Evolutionary conservation across 768 basidiomycete genomes (phyloP), one percentile per base, ranked within the genome.

Genomic region (Kwoniella pini): DNA sequence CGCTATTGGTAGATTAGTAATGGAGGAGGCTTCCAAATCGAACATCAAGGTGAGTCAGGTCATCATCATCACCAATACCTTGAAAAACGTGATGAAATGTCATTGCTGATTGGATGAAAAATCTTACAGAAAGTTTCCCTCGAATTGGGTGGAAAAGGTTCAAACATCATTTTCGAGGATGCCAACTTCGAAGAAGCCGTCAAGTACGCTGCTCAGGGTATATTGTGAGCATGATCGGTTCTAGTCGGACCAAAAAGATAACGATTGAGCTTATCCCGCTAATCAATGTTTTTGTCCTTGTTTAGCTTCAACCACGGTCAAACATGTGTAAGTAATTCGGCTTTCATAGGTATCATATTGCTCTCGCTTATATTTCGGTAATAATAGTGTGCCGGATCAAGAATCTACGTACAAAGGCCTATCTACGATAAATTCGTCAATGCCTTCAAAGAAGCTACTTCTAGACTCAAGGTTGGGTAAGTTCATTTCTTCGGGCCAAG

Each of bases 21-120:
- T 92, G 84, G 86, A 90, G 72, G 86, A 88, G n/a, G 84, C 91
- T 5, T 84, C 89, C 1, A 85, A 85, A 76, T 85, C 84, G 27
- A 95, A 94, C 76, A 75, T 95, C 69, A 95, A 74, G 44, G 63
- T 54, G 30, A 46, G 63, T 55, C n/a, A n/a, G n/a, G n/a, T n/a
- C n/a, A n/a, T n/a, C n/a, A n/a, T n/a, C n/a, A n/a, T n/a, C n/a
- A n/a, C n/a, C n/a, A n/a, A n/a, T n/a, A n/a, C n/a, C n/a, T n/a
- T n/a, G n/a, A n/a, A n/a, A n/a, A n/a, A n/a, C n/a, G n/a, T n/a
- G n/a, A n/a, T n/a, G n/a, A n/a, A n/a, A n/a, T n/a, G n/a, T n/a
- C n/a, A n/a, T n/a, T n/a, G n/a, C n/a, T n/a, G n/a, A n/a, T n/a
- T n/a, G n/a, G n/a, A n/a, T n/a, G n/a, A n/a, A n/a, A n/a, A n/a